phyloP scores from a whole-genome alignment of 805 yeast genomes.

The Blastobotrys attinorum region DNA sequence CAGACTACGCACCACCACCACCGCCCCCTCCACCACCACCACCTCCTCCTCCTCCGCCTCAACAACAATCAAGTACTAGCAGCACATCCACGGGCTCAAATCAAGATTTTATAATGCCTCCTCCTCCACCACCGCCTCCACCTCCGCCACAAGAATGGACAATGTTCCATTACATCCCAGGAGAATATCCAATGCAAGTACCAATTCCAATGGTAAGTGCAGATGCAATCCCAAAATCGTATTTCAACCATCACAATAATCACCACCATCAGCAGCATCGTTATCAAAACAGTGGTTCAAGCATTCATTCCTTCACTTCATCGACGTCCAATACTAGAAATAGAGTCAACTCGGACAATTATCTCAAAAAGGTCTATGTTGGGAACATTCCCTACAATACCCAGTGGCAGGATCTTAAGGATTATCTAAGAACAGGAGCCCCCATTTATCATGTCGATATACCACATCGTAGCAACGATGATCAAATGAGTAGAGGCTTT shows the following conservation, averaged over 20 bases:
- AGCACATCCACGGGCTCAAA: neutral
- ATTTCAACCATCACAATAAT: neutral
- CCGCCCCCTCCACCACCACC: constrained; percentile 2
- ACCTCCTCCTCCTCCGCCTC: constrained; percentile 6
- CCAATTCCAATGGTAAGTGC: neutral
- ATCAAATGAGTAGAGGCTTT: constrained; percentile 44
- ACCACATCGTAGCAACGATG: constrained; percentile 16
- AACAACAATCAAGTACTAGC: constrained; percentile 4
- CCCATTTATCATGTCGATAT: constrained; percentile 31
- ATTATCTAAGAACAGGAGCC: constrained; percentile 21
- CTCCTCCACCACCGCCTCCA: constrained; percentile 1
- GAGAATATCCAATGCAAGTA: neutral
- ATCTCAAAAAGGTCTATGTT: constrained; percentile 17
- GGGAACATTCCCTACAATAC: constrained; percentile 29
- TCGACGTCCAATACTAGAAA: neutral
- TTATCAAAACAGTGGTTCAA: neutral
- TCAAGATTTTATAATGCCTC: neutral
- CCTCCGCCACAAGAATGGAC: neutral
- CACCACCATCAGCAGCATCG: neutral
- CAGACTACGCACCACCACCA: constrained; percentile 2
- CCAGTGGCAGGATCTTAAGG: constrained; percentile 27
- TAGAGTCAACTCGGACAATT: neutral
- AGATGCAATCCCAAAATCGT: neutral
- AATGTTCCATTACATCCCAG: neutral
- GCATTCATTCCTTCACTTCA: neutral